These are phyloP conservation scores for Tubosaeta sp. DNA, from an alignment of 768 basidiomycete genomes.

Conservation along the genomic window DNA sequence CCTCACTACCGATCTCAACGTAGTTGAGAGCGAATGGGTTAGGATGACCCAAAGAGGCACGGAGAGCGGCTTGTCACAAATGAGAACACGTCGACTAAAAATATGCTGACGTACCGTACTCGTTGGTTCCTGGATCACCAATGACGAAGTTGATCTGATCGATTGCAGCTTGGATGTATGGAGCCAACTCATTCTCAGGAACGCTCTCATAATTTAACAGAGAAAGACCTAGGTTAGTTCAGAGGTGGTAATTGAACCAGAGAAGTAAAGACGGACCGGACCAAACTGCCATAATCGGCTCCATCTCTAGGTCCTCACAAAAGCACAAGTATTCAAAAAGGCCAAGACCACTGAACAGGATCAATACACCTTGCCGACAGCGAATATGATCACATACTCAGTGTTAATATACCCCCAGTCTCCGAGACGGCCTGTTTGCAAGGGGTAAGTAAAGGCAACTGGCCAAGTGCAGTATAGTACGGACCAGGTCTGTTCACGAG, in stretches of 20 bases:
- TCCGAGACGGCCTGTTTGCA: conserved; percentile 41
- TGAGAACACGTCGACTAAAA: not conserved
- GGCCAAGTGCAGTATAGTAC: not conserved
- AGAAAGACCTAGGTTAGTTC: conserved; percentile 38
- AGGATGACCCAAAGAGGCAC: conserved; percentile 50
- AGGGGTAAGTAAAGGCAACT: not conserved
- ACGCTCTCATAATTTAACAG: conserved; percentile 38
- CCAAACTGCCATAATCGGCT: conserved; percentile 59
- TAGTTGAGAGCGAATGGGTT: conserved; percentile 46
- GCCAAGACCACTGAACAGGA: conserved; percentile 43
- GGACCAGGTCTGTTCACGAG: conserved; percentile 42
- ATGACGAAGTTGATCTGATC: conserved; percentile 62
- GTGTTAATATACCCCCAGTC: conserved; percentile 60
- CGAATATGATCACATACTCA: conserved; percentile 37
- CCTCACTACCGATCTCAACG: conserved; percentile 56
- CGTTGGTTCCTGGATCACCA: conserved; percentile 45
- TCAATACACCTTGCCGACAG: not conserved
- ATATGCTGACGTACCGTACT: conserved; percentile 23
- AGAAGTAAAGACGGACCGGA: conserved; percentile 32
- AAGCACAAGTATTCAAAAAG: conserved; percentile 51
- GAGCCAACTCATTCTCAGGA: conserved; percentile 39
- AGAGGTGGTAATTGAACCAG: not conserved
- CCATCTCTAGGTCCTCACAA: conserved; percentile 52
- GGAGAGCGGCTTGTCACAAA: conserved; percentile 38
- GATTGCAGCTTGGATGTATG: conserved; percentile 52